Percentiles rank a stretch among this genome's conserved stretches.
Evolutionary conservation across 1,139 yeast genomes (phyloP).

Genomic region (Saccharomycopsis crataegensis): DNA sequence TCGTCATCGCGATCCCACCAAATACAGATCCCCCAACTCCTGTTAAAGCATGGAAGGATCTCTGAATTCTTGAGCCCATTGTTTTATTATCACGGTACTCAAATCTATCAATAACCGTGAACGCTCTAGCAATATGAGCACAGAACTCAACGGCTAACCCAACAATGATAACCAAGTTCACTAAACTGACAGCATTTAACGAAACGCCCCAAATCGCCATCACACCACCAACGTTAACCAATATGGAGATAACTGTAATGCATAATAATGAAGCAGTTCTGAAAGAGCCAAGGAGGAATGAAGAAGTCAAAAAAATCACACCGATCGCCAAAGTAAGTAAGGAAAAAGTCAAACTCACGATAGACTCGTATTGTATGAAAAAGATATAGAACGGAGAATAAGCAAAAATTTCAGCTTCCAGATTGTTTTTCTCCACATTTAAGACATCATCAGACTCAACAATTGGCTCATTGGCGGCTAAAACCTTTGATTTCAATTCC

Average conservation of each 20-base stretch:
- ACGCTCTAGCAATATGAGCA: constrained; percentile 78
- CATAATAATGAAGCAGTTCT: constrained; percentile 51
- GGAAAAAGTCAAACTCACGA: constrained; percentile 48
- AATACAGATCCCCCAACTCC: constrained; percentile 83
- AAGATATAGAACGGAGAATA: constrained; percentile 89
- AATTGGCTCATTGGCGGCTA: background rate
- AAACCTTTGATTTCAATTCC: constrained; percentile 37
- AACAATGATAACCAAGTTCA: constrained; percentile 79
- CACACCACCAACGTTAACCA: constrained; percentile 70
- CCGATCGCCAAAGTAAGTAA: constrained; percentile 50
- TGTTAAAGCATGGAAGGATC: constrained; percentile 55
- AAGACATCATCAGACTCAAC: background rate
- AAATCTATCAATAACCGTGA: constrained; percentile 36
- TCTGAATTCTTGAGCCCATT: constrained; percentile 27
- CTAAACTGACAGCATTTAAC: constrained; percentile 83
- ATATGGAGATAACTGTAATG: constrained; percentile 53
- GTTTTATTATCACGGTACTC: constrained; percentile 14
- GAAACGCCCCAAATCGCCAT: constrained; percentile 72
- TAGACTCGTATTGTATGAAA: constrained; percentile 77
- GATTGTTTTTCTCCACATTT: constrained; percentile 19
- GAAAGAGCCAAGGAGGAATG: constrained; percentile 59
- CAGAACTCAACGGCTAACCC: constrained; percentile 94
- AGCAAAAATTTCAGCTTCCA: constrained; percentile 64
- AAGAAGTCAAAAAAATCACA: constrained; percentile 48
- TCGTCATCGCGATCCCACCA: constrained; percentile 85